Evolutionary conservation across 768 basidiomycete genomes (phyloP).

Genomic region (Brasilioporus rufonigricans): DNA sequence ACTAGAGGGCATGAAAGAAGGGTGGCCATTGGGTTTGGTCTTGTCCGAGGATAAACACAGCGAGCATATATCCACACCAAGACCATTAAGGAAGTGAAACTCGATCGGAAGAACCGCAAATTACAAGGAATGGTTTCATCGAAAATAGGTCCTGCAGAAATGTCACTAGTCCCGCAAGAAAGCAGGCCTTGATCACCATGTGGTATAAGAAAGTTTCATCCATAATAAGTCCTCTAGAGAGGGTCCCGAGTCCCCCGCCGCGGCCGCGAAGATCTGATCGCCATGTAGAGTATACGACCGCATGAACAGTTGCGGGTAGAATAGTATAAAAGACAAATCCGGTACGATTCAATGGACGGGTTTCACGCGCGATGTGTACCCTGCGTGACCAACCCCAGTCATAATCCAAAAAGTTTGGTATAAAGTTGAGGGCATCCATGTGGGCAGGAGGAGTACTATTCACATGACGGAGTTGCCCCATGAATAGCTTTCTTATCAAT

Average conservation of each 20-base stretch:
- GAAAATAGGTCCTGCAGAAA: no score
- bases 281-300: no score
- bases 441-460: not conserved
- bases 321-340: not conserved
- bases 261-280: no score
- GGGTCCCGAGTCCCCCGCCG: no score
- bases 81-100: not conserved
- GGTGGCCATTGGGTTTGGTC: not conserved
- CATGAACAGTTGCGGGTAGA: not conserved
- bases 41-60: not conserved
- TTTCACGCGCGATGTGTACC: not conserved
- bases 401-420: not conserved
- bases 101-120: not conserved
- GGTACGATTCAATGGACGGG: not conserved
- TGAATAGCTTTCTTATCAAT: not conserved
- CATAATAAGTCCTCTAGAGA: no score
- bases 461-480: not conserved
- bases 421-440: not conserved
- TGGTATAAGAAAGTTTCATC: no score
- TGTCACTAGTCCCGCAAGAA: no score
- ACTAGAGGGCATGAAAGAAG: not conserved
- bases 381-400: not conserved
- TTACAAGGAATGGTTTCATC: not conserved
- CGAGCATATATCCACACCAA: no score
- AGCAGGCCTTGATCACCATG: no score